Evolutionary conservation across 2,329 filamentous ascomycete species (phyloP).

Genomic region (Acrodontium crateriforme): DNA sequence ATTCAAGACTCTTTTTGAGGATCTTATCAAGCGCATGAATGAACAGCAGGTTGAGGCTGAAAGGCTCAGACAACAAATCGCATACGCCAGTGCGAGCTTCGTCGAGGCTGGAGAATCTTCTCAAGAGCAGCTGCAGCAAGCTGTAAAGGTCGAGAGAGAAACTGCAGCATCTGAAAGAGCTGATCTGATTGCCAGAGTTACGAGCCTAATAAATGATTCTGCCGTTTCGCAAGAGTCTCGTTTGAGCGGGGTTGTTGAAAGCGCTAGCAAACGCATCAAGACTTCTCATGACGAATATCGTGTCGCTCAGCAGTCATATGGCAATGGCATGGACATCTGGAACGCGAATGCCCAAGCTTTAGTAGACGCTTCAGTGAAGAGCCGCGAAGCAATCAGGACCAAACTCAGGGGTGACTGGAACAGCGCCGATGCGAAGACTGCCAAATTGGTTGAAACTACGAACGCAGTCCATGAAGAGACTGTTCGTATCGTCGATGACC

Average conservation of each 20-base stretch:
- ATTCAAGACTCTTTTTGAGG: slow-evolving; percentile 75
- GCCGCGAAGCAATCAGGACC: slow-evolving; percentile 63
- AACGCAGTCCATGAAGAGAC: slow-evolving; percentile 84
- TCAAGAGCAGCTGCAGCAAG: slow-evolving; percentile 51
- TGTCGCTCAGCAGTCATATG: slow-evolving; percentile 48
- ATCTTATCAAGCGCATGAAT: slow-evolving; percentile 59
- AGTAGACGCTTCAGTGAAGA: slow-evolving; percentile 55
- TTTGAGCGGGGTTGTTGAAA: slow-evolving; percentile 49
- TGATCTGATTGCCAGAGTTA: slow-evolving; percentile 61
- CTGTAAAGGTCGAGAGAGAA: slow-evolving; percentile 62
- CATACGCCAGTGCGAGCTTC: slow-evolving; percentile 53
- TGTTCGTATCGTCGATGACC: slow-evolving; percentile 74
- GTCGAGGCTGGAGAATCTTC: slow-evolving; percentile 54
- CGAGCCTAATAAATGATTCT: slow-evolving; percentile 59
- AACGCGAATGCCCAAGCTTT: slow-evolving; percentile 53
- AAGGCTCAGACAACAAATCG: slow-evolving; percentile 55
- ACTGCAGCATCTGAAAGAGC: slow-evolving; percentile 61
- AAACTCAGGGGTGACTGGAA: slow-evolving; percentile 81
- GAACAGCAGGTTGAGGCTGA: slow-evolving; percentile 67
- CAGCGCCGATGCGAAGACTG: slow-evolving; percentile 63
- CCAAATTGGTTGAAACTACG: slow-evolving; percentile 69
- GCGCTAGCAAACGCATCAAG: slow-evolving; percentile 42
- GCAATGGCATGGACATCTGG: slow-evolving; percentile 62
- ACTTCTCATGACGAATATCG: slow-evolving; percentile 39
- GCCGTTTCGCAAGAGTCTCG: slow-evolving; percentile 61